A percentile compares a stretch with the other conserved stretches of the same genome.
Evolutionary conservation across 2,329 filamentous ascomycete species (phyloP).

Genomic region (Colletotrichum siamense): DNA sequence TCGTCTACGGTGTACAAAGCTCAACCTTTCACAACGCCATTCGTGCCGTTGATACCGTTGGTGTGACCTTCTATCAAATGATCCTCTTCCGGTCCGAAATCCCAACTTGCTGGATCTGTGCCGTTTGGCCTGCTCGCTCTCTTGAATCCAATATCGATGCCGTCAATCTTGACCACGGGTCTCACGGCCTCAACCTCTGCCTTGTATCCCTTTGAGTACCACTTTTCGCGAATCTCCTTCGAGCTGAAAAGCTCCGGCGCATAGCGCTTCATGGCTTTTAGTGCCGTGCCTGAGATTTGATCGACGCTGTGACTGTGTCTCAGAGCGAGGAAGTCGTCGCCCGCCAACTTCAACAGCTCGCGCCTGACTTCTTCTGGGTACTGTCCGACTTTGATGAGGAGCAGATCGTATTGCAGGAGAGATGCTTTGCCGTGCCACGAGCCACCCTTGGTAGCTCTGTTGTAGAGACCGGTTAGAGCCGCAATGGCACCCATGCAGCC

Average conservation of each 20-base stretch:
- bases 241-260: constrained; percentile 61
- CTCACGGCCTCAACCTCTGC: constrained; percentile 44
- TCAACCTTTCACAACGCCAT: neutral
- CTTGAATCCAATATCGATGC: constrained; percentile 49
- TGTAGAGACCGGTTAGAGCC: constrained; percentile 67
- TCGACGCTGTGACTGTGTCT: constrained; percentile 69
- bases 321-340: constrained; percentile 59
- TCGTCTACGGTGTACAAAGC: neutral
- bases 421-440: constrained; percentile 71
- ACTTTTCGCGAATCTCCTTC: constrained; percentile 52
- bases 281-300: constrained; percentile 64
- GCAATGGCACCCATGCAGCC: constrained; percentile 75
- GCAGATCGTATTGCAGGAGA: constrained; percentile 71
- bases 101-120: constrained; percentile 62
- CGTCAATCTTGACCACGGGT: constrained; percentile 50
- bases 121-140: constrained; percentile 55
- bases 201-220: constrained; percentile 48
- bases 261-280: constrained; percentile 57
- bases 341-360: constrained; percentile 52
- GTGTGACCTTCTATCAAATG: constrained; percentile 4
- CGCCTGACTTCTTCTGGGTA: constrained; percentile 60
- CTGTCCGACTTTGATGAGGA: constrained; percentile 65
- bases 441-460: constrained; percentile 66
- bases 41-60: neutral
- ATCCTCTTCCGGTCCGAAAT: constrained; percentile 52